Evolutionary conservation across 1,139 yeast genomes (phyloP).

Genomic region (Saccharomyces hybrid): DNA sequence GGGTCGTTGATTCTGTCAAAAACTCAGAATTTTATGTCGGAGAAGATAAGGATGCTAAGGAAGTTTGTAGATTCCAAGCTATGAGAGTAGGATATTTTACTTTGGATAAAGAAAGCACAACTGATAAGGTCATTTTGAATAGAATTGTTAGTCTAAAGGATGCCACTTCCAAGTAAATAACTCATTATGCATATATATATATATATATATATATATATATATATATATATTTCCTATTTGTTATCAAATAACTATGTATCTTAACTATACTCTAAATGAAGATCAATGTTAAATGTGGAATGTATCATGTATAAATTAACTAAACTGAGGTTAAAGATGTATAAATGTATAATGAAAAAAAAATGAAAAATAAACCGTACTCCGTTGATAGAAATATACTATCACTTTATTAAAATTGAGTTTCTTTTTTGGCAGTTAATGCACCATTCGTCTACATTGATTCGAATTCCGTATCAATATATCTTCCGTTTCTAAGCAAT

Average conservation of each 20-base stretch:
- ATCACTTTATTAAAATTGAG: not conserved
- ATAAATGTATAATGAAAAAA: not conserved
- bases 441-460: not conserved
- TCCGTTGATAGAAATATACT: not conserved
- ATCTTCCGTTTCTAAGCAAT: constrained; percentile 33
- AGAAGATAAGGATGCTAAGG: constrained; percentile 55
- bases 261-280: not conserved
- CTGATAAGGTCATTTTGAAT: constrained; percentile 60
- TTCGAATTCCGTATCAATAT: constrained; percentile 31
- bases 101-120: constrained; percentile 68
- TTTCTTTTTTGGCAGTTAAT: not conserved
- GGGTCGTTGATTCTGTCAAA: constrained; percentile 62
- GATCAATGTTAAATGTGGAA: not conserved
- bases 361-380: constrained; percentile 3
- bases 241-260: not conserved
- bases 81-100: constrained; percentile 95
- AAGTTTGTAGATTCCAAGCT: constrained; percentile 93
- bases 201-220: not conserved
- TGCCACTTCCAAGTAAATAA: constrained; percentile 18
- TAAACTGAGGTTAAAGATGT: too few relatives aligned
- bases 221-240: not conserved
- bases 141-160: constrained; percentile 89
- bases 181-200: not conserved
- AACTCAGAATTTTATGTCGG: constrained; percentile 52
- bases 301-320: not conserved